Evolutionary conservation across 257 asterid species (phyloP).

Genomic region (Nicotiana tabacum): DNA sequence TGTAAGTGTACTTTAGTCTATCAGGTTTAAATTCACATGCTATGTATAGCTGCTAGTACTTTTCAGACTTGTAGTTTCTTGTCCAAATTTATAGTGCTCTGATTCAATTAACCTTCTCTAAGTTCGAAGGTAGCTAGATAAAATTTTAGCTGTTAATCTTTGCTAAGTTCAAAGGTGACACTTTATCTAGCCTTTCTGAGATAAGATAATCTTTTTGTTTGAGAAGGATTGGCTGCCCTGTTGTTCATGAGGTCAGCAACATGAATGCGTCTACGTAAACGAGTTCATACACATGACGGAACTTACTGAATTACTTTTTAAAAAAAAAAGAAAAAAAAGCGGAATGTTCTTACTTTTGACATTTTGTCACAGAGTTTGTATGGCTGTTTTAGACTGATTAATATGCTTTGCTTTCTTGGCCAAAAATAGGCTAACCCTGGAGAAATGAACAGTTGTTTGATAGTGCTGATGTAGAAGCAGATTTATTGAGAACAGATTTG

Average conservation of each 20-base stretch:
- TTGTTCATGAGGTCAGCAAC: neutral
- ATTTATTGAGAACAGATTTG: neutral
- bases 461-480: neutral
- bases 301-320: neutral
- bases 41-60: neutral
- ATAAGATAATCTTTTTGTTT: neutral
- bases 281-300: neutral
- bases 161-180: neutral
- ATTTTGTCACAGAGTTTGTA: neutral
- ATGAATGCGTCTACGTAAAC: neutral
- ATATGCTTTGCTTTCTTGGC: neutral
- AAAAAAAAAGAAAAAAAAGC: neutral
- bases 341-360: neutral
- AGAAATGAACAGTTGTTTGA: neutral
- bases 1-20: neutral
- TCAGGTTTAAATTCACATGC: neutral
- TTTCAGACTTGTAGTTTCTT: neutral
- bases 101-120: neutral
- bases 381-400: conserved; percentile 6
- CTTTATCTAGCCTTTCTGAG: neutral
- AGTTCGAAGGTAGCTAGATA: too few species aligned
- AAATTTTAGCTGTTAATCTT: too few species aligned
- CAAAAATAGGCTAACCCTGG: neutral
- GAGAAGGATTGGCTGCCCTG: neutral
- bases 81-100: neutral